These are phyloP conservation scores for Taphrina wiesneri DNA, from an alignment of 1,139 yeast species.

Conservation along the genomic window DNA sequence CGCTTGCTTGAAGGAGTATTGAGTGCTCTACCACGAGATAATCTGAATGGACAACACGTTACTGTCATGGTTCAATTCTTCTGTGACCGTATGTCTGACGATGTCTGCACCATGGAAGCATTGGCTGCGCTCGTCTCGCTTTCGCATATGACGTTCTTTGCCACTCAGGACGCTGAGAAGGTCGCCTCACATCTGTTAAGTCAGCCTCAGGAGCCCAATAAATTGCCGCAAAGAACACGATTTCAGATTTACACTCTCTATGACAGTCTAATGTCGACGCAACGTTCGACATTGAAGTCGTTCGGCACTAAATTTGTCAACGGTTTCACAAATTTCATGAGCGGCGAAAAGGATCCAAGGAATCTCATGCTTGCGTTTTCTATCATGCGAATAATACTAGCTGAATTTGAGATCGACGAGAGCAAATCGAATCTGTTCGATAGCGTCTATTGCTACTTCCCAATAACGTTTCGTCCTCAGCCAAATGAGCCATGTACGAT, in stretches of 20 bases:
- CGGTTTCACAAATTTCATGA: slow-evolving; percentile 66
- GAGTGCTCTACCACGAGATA: slow-evolving; percentile 23
- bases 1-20: not conserved
- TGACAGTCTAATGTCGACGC: slow-evolving; percentile 46
- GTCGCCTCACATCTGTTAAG: not conserved
- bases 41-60: not conserved
- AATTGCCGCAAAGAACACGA: slow-evolving; percentile 65
- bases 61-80: slow-evolving; percentile 35
- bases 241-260: slow-evolving; percentile 60
- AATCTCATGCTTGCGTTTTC: slow-evolving; percentile 73
- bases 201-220: slow-evolving; percentile 33
- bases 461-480: slow-evolving; percentile 78
- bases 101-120: slow-evolving; percentile 7
- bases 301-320: slow-evolving; percentile 52
- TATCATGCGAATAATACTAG: slow-evolving; percentile 56
- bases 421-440: slow-evolving; percentile 64
- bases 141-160: slow-evolving; percentile 22
- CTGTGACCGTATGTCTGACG: slow-evolving; percentile 28
- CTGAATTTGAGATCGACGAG: slow-evolving; percentile 49
- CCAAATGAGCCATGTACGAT: slow-evolving; percentile 91
- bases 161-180: slow-evolving; percentile 17
- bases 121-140: slow-evolving; percentile 26
- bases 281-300: slow-evolving; percentile 40
- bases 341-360: slow-evolving; percentile 92
- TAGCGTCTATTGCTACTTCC: slow-evolving; percentile 89